Conservation (phyloP, 345 rosid species). For the Linum trigynum region DNA sequence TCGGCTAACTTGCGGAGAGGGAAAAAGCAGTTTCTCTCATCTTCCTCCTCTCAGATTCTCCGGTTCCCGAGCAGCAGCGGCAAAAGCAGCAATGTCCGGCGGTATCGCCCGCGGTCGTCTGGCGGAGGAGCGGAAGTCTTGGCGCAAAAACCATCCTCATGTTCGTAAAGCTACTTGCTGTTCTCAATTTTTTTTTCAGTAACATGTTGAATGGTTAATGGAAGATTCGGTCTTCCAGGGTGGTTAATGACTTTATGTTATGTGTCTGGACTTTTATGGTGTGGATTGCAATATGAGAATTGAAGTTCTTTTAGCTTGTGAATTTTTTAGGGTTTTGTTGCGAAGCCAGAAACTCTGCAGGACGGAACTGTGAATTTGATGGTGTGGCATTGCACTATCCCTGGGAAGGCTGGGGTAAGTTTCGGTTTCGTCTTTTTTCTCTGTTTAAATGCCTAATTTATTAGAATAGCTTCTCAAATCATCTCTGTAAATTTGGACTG, state of each 20-base stretch:
- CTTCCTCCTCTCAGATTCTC: background rate
- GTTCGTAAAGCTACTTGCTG: slow-evolving; percentile 30
- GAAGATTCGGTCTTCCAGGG: background rate
- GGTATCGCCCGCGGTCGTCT: slow-evolving; percentile 96
- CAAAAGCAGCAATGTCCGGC: slow-evolving; percentile 46
- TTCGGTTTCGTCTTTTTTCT: background rate
- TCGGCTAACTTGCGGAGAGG: background rate
- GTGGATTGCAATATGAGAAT: background rate
- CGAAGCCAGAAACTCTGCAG: slow-evolving; percentile 74
- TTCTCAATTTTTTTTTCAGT: background rate
- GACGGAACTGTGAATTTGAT: slow-evolving; percentile 85
- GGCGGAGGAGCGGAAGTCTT: slow-evolving; percentile 83
- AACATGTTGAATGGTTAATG: background rate
- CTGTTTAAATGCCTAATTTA: background rate
- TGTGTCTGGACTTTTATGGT: slow-evolving; percentile 1
- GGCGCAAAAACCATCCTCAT: slow-evolving; percentile 97
- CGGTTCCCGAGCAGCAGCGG: background rate
- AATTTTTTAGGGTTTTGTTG: slow-evolving; percentile 77
- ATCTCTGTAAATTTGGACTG: background rate
- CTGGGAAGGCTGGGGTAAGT: slow-evolving; percentile 93
- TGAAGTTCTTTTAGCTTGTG: slow-evolving; percentile 1
- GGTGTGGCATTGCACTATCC: slow-evolving; percentile 95
- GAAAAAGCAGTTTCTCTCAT: background rate
- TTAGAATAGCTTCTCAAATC: background rate
- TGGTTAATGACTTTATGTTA: background rate